phyloP scores from a whole-genome alignment of 2,329 filamentous ascomycete species.

The Aspergillus fumigatiaffinis region DNA sequence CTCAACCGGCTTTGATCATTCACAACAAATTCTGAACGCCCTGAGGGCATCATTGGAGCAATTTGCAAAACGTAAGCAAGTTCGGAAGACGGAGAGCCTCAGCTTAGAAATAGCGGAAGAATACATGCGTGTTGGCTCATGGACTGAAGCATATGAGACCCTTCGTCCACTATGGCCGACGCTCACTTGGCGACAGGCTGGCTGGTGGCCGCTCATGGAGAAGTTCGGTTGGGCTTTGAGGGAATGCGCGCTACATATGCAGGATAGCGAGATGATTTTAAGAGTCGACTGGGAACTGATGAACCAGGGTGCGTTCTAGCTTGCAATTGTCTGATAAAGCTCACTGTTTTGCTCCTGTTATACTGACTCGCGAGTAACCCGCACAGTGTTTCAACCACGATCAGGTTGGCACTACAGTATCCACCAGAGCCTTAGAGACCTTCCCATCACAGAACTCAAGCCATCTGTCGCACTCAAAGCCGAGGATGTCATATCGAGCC shows the following conservation, averaged over 20 bases:
- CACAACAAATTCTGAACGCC: constrained; percentile 46
- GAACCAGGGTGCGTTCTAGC: constrained; percentile 29
- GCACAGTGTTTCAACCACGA: constrained; percentile 33
- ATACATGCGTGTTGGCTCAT: constrained; percentile 48
- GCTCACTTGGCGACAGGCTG: constrained; percentile 56
- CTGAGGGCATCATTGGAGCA: constrained; percentile 47
- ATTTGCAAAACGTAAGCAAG: constrained; percentile 51
- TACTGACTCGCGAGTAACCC: constrained; percentile 1
- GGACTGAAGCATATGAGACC: constrained; percentile 48
- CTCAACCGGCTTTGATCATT: constrained; percentile 48
- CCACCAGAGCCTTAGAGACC: constrained; percentile 42
- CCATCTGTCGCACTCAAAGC: constrained; percentile 45
- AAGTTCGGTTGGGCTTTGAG: constrained; percentile 53
- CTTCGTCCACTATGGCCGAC: constrained; percentile 53
- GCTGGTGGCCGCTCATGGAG: constrained; percentile 57
- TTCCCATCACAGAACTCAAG: constrained; percentile 38
- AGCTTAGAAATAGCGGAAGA: constrained; percentile 54
- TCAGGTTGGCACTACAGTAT: constrained; percentile 43
- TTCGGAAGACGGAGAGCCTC: constrained; percentile 52
- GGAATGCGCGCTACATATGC: constrained; percentile 47
- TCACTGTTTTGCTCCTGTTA: neutral
- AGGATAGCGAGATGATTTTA: constrained; percentile 48
- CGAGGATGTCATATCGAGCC: constrained; percentile 47
- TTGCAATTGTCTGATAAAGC: neutral
- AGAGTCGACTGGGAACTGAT: constrained; percentile 56